Evolutionary conservation across 768 basidiomycete genomes (phyloP), one percentile per base, ranked within the genome.

Genomic region (Amanita rimosa): DNA sequence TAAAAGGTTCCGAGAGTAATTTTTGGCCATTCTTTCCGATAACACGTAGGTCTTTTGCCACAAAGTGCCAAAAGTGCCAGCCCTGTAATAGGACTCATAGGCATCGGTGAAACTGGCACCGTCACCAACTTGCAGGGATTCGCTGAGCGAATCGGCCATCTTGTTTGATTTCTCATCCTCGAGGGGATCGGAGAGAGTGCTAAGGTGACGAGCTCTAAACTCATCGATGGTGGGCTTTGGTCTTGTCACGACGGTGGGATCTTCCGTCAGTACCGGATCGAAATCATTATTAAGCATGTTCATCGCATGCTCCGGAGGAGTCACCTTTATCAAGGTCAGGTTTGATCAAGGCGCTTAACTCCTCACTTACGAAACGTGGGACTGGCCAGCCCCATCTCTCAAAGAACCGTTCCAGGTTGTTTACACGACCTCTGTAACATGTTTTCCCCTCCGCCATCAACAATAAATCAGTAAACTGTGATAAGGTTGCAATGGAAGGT

Each of bases 291-390:
- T 75, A 44, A 81, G 66, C 51, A 79, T 67, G 55, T 76, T 75
- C 59, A 83, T 71, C 0, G 78, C 74, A 48, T 80, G 78, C 53
- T 82, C 81, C 0, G 72, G 68, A 0, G 81, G 80, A 26, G 76
- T 77, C 44, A 62, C 67, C 64, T 74, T 60, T 36, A 19, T 16
- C 1, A 37, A 17, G 36, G 16, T 37, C 36, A 37, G 36, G 10
- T 19, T 17, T 16, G 7, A 19, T 37, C 17, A 6, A 17, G 14
- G 34, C 6, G 8, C 13, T 14, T 41, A 62, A 57, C 6, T 64
- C 60, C 22, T 11, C 4, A 58, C 62, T 49, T 53, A 72, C 67
- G 46, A 66, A 68, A 52, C 57, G 56, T 3, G 54, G 61, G 3
- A 70, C 67, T 9, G 69, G 69, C 14, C 53, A 53, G 7, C 68